Evolutionary conservation across 2,329 filamentous ascomycete species (phyloP).

Genomic region (Clonostachys byssicola): DNA sequence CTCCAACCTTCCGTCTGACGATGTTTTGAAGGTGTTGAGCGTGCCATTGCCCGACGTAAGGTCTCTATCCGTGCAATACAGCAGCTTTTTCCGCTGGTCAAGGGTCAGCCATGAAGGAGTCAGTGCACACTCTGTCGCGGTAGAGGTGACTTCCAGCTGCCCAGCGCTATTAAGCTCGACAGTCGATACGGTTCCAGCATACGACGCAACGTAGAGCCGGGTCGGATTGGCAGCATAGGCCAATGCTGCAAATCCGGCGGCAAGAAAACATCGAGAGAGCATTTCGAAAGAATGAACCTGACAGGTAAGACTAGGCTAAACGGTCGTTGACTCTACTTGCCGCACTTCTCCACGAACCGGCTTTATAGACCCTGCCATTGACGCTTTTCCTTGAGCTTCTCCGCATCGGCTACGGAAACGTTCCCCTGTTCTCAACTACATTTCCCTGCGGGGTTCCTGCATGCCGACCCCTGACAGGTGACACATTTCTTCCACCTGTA

Average conservation of each 20-base stretch:
- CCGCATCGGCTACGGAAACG: not conserved
- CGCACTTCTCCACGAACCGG: not conserved
- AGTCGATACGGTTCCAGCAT: slow-evolving; percentile 42
- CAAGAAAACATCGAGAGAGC: not conserved
- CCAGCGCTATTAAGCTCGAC: slow-evolving; percentile 30
- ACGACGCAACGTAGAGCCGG: slow-evolving; percentile 41
- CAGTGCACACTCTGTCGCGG: slow-evolving; percentile 43
- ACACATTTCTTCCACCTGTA: not conserved
- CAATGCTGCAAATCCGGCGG: not conserved
- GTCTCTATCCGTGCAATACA: slow-evolving; percentile 61
- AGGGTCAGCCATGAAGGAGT: slow-evolving; percentile 59
- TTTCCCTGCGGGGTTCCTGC: not conserved
- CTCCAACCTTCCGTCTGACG: slow-evolving; percentile 29
- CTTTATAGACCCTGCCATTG: not conserved
- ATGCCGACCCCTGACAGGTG: not conserved
- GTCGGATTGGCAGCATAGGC: not conserved
- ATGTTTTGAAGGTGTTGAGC: slow-evolving; percentile 34
- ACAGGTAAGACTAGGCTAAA: not conserved
- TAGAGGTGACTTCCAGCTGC: slow-evolving; percentile 28
- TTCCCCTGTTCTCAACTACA: not conserved
- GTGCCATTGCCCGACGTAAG: slow-evolving; percentile 37
- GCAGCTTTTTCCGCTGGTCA: slow-evolving; percentile 25
- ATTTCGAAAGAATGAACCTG: not conserved
- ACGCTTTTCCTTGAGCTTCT: not conserved
- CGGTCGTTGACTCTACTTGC: not conserved